A percentile compares a stretch with the other conserved stretches of the same genome.
These are phyloP conservation scores for Mycotypha africana DNA, from an alignment of 371 early-diverging fungal species.

Conservation along the genomic window DNA sequence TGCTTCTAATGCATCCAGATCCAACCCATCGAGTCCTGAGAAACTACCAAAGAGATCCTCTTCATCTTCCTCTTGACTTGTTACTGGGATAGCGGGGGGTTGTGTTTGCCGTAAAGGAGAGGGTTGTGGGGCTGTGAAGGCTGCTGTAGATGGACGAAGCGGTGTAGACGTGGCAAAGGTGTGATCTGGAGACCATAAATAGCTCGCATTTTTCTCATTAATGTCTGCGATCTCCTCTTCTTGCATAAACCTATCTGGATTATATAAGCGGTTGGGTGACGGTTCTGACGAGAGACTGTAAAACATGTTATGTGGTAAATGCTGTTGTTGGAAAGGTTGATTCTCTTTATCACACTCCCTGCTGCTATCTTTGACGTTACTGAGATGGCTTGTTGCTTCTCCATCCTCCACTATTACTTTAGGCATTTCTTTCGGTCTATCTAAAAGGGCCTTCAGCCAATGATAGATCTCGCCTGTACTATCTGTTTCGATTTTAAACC, in stretches of 20 bases:
- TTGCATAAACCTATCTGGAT: constrained; percentile 2
- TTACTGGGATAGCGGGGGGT: too few relatives aligned
- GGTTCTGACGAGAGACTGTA: constrained; percentile 10
- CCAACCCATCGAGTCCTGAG: constrained; percentile 1
- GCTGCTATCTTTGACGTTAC: too few relatives aligned
- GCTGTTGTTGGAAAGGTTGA: too few relatives aligned
- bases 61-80: too few relatives aligned
- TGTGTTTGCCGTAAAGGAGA: too few relatives aligned
- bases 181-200: constrained; percentile 16
- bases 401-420: background rate
- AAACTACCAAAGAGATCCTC: background rate
- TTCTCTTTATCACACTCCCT: too few relatives aligned
- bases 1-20: background rate
- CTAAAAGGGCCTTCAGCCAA: constrained; percentile 2
- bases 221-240: constrained; percentile 4
- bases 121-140: background rate
- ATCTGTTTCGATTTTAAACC: constrained; percentile 6
- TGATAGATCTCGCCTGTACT: constrained; percentile 7
- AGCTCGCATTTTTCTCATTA: background rate
- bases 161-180: constrained; percentile 16
- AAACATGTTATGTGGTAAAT: too few relatives aligned
- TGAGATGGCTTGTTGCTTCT: too few relatives aligned
- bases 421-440: background rate
- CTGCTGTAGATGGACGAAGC: constrained; percentile 1
- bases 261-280: constrained; percentile 6